Evolutionary conservation across 1,139 yeast genomes (phyloP).

Genomic region (Geotrichum phurueaensis): DNA sequence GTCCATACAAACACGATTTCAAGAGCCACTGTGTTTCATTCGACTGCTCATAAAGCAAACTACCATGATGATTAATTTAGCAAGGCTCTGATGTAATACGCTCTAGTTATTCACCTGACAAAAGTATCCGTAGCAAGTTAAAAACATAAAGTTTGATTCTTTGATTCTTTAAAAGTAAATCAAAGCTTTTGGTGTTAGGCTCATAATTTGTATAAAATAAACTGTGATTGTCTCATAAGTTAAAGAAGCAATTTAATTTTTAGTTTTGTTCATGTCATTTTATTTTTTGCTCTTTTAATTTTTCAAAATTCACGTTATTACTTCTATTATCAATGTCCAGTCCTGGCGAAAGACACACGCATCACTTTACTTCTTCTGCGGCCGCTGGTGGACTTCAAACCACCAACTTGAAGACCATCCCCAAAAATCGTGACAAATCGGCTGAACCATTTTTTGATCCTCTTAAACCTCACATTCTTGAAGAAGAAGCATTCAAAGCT

Average conservation of each 20-base stretch:
- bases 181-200: background rate
- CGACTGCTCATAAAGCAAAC: no score
- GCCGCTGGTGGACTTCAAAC: conserved; percentile 2
- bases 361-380: conserved; percentile 5
- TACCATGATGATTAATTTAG: no score
- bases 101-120: background rate
- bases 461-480: conserved; percentile 5
- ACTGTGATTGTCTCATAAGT: background rate
- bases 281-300: background rate
- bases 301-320: background rate
- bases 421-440: background rate
- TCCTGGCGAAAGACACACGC: background rate
- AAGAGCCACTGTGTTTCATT: no score
- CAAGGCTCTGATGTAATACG: background rate
- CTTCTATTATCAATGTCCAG: background rate
- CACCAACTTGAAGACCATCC: background rate
- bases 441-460: background rate
- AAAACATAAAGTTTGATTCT: background rate
- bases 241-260: background rate
- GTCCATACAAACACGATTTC: no score
- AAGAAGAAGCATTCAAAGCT: conserved; percentile 6
- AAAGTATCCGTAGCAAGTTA: background rate
- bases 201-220: background rate
- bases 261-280: background rate
- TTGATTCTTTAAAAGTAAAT: background rate